Percentiles rank a stretch among this genome's conserved stretches.
phyloP scores from a whole-genome alignment of 805 yeast species.

The Metschnikowia drakensbergensis region DNA sequence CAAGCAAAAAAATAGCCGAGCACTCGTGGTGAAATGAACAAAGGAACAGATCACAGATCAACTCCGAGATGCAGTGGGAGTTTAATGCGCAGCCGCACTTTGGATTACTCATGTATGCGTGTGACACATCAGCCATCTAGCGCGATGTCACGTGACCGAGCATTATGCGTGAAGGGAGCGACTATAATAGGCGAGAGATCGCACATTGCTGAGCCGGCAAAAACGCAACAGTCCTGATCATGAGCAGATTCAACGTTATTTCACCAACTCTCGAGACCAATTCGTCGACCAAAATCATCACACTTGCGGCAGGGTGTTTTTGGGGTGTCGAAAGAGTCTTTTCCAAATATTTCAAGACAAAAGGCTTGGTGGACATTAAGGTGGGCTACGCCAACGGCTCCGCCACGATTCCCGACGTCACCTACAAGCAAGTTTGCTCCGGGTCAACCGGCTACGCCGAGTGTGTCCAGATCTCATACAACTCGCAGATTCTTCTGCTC shows the following conservation, averaged over 20 bases:
- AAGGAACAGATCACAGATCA: too few relatives aligned
- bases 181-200: neutral
- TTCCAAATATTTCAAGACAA: slow-evolving; percentile 60
- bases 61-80: neutral
- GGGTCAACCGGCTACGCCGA: slow-evolving; percentile 81
- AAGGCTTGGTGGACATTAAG: slow-evolving; percentile 67
- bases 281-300: slow-evolving; percentile 32
- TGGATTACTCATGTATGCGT: neutral
- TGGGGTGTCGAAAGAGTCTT: slow-evolving; percentile 90
- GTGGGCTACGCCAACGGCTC: slow-evolving; percentile 92
- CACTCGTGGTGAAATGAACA: too few relatives aligned
- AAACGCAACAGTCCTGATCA: neutral
- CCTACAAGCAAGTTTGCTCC: slow-evolving; percentile 67
- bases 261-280: slow-evolving; percentile 37
- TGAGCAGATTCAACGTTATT: slow-evolving; percentile 11
- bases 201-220: neutral
- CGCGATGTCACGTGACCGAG: slow-evolving; percentile 13
- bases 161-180: neutral
- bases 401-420: slow-evolving; percentile 41
- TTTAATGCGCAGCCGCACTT: neutral
- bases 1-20: too few relatives aligned
- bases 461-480: slow-evolving; percentile 76
- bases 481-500: slow-evolving; percentile 59
- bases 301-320: slow-evolving; percentile 64
- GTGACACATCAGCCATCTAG: neutral